These are phyloP conservation scores for Isoetes engelmannii DNA, from an alignment of 83 land plant genomes.

Conservation along the genomic window DNA sequence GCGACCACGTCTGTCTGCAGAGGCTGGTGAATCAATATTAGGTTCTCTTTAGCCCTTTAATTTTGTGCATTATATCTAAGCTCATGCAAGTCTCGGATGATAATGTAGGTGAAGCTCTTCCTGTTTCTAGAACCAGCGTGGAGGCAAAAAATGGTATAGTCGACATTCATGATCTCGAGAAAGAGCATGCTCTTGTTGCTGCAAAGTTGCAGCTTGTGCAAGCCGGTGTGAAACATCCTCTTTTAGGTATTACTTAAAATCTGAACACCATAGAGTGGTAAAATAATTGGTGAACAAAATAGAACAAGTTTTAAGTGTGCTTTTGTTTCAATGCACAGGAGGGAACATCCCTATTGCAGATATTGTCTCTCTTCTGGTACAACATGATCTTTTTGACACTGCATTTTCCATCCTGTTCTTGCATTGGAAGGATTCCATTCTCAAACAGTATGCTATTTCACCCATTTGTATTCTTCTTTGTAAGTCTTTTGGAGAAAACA, in stretches of 20 bases:
- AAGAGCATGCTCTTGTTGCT: conserved; percentile 55
- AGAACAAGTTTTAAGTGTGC: neutral
- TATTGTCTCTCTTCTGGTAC: conserved; percentile 49
- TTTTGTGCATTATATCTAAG: too few relatives aligned
- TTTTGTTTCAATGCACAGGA: conserved; percentile 37
- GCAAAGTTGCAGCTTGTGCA: conserved; percentile 57
- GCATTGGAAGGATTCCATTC: conserved; percentile 71
- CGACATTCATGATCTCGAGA: conserved; percentile 28
- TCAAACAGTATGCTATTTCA: conserved; percentile 45
- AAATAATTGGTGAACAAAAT: neutral
- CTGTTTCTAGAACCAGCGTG: too few relatives aligned
- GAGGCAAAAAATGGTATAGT: too few relatives aligned
- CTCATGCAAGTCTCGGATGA: too few relatives aligned
- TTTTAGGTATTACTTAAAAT: conserved; percentile 30
- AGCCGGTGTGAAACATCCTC: conserved; percentile 44
- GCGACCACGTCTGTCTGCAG: conserved; percentile 31
- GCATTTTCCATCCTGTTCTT: conserved; percentile 69
- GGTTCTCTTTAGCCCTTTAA: neutral
- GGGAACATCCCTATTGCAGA: conserved; percentile 37
- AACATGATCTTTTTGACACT: conserved; percentile 64
- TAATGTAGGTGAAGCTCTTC: too few relatives aligned
- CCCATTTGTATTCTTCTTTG: neutral
- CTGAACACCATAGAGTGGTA: neutral
- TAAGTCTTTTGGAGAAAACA: neutral
- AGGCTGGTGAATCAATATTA: conserved; percentile 28